Base-by-base conservation (phyloP, 2,329 filamentous ascomycete species). In the Epichloe uncinata region DNA sequence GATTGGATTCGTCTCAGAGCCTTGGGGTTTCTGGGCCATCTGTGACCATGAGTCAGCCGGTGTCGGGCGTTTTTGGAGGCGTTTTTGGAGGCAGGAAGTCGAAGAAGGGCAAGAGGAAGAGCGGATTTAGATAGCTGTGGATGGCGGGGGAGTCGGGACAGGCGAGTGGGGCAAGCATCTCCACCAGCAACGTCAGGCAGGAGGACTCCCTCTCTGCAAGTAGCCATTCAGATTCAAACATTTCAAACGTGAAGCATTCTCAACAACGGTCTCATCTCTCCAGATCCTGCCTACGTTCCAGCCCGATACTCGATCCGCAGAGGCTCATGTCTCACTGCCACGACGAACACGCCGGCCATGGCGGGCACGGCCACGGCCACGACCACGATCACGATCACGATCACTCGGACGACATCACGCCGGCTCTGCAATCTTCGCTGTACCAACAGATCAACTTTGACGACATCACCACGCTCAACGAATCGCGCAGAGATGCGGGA, bases 361-460 rank as follows among this genome's bases (percentile, higher is more conserved):
- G 71, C 54, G 70, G 73, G 53, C 69, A 76, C 57, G 63, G 6
- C 22, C 22, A 75, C 51, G 77, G 72, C 4, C 20, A 79, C 54
- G 70, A 72, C 53, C 69, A 72, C 56, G 75, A 79, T 57, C 69
- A 75, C 52, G 77, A 72, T 41, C 89, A 96, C 66, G 89, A 95
- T 66, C 91, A 96, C 69, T 84, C 79, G 43, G 87, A 97, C 71
- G 91, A 97, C 71, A 80, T 95, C 60, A 90, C 87, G 2, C 93
- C 93, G 0, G 91, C 90, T 1, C 74, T 96, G 15, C 91, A 97
- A 67, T 84, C 83, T 59, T 88, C 89, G 41, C 81, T 98, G 36
- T 97, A 96, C 72, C 81, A 87, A 56, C 85, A 95, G 64, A 89
- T 98, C 67, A 81, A 90, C 65, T 96, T 97, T 69, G 84, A 87